Percentiles rank a stretch among this genome's conserved stretches.
phyloP scores from a whole-genome alignment of 345 rosid genomes.

The Boechera retrofracta region DNA sequence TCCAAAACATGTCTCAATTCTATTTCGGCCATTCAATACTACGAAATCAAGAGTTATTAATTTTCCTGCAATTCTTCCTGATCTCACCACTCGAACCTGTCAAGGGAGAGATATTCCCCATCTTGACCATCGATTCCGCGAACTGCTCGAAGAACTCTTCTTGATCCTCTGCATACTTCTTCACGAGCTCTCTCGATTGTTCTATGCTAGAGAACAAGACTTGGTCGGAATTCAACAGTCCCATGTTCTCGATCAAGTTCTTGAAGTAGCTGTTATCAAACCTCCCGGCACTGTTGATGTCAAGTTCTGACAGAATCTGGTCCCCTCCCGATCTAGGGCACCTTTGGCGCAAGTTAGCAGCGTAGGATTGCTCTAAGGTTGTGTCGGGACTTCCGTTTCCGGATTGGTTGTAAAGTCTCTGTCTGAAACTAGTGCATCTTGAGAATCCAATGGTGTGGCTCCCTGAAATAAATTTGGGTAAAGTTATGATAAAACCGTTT shows the following conservation, averaged over 20 bases:
- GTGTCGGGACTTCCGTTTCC: slow-evolving; percentile 78
- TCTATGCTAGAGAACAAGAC: slow-evolving; percentile 65
- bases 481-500: neutral
- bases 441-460: slow-evolving; percentile 92
- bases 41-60: slow-evolving; percentile 57
- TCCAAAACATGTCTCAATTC: neutral
- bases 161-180: slow-evolving; percentile 69
- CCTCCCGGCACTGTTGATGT: slow-evolving; percentile 60
- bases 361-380: slow-evolving; percentile 66
- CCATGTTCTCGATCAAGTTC: slow-evolving; percentile 68
- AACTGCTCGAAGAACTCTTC: slow-evolving; percentile 75
- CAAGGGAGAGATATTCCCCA: slow-evolving; percentile 90
- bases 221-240: slow-evolving; percentile 83
- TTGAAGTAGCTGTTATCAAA: slow-evolving; percentile 91
- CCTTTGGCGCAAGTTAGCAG: slow-evolving; percentile 46
- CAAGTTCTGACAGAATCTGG: slow-evolving; percentile 67
- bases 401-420: slow-evolving; percentile 83
- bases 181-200: slow-evolving; percentile 64
- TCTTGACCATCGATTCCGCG: slow-evolving; percentile 81
- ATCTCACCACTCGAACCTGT: slow-evolving; percentile 80
- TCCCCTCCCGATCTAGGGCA: slow-evolving; percentile 80
- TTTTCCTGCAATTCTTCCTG: slow-evolving; percentile 74
- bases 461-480: slow-evolving; percentile 48
- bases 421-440: slow-evolving; percentile 84
- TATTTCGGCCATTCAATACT: neutral